Base-by-base conservation (phyloP, 2,329 filamentous ascomycete species). In the Aspergillus awamori region DNA sequence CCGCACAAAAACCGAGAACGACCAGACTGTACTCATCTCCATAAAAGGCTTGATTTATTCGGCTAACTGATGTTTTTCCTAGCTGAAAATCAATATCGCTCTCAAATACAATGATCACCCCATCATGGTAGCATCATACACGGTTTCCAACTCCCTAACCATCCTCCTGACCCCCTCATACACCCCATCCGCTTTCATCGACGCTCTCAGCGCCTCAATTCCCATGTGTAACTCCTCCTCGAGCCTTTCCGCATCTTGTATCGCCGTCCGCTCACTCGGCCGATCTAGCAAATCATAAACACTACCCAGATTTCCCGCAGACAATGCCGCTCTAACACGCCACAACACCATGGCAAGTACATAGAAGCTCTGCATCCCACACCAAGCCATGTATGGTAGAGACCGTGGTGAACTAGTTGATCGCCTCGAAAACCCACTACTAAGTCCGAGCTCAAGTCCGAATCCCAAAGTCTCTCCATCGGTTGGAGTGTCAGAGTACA, bases 201-300 rank as follows among this genome's bases (percentile, higher is more conserved):
- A 61, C 4, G 4, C 10, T 24, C 13, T 11, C 2, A 58, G 11
- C 5, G 48, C 26, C n/a, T 58, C 59, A 5, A 58, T 45, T 2
- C 59, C 59, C n/a, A n/a, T 13, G 3, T 45, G 28, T n/a, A 58
- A 22, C 33, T 61, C 59, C 24, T 61, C 59, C 17, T 53, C 20
- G 2, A 61, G 30, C 10, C 59, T 8, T n/a, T 54, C 54, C 2
- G 41, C 54, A 20, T 61, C 59, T 5, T 60, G 58, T 13, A 48
- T 22, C 39, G 38, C 54, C 5, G 54, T 58, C 10, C 5, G 39
- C 4, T 22, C 8, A 10, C 24, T 48, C 22, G 59, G 20, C 15
- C 13, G 38, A 5, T 17, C 13, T 3, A 61, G 26, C 20, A 61
- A 5, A 1, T 61, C 38, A n/a, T 26, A 24, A 17, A 22, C 47